These are phyloP conservation scores for Ogataea ramenticola DNA, from an alignment of 805 yeast genomes.

Conservation along the genomic window DNA sequence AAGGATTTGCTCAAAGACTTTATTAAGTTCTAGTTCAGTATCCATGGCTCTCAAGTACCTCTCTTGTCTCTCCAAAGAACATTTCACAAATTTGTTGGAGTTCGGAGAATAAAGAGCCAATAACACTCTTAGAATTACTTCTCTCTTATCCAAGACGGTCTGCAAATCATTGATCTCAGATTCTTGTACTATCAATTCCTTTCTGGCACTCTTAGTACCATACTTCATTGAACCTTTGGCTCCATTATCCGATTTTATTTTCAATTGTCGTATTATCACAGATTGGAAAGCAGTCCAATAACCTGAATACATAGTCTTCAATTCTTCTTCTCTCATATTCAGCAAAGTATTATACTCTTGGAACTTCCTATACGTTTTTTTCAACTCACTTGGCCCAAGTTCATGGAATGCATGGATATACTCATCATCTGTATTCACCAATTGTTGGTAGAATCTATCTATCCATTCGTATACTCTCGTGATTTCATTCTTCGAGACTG, in stretches of 20 bases:
- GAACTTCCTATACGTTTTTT: slow-evolving; percentile 14
- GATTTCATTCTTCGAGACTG: slow-evolving; percentile 12
- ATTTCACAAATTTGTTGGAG: slow-evolving; percentile 15
- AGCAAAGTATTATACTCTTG: slow-evolving; percentile 4
- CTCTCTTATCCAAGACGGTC: slow-evolving; percentile 34
- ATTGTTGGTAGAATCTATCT: slow-evolving; percentile 1
- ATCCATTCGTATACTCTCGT: slow-evolving; percentile 24
- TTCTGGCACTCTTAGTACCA: slow-evolving; percentile 38
- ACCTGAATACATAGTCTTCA: slow-evolving; percentile 9
- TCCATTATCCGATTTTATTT: slow-evolving; percentile 7
- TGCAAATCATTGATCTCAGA: slow-evolving; percentile 35
- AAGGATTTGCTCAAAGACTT: neutral
- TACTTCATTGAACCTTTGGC: slow-evolving; percentile 63
- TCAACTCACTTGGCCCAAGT: slow-evolving; percentile 7
- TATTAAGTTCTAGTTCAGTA: slow-evolving; percentile 17
- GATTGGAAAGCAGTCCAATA: slow-evolving; percentile 18
- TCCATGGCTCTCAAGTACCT: slow-evolving; percentile 20
- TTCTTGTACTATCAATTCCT: slow-evolving; percentile 3
- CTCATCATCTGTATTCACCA: slow-evolving; percentile 1
- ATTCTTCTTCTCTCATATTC: slow-evolving; percentile 8
- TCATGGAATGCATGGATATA: neutral
- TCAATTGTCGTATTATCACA: slow-evolving; percentile 10
- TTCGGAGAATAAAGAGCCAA: slow-evolving; percentile 33
- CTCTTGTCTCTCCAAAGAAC: slow-evolving; percentile 19
- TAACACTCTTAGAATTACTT: slow-evolving; percentile 64